phyloP scores from a whole-genome alignment of 1,139 yeast genomes.

The Trichomonascaceae sp. region DNA sequence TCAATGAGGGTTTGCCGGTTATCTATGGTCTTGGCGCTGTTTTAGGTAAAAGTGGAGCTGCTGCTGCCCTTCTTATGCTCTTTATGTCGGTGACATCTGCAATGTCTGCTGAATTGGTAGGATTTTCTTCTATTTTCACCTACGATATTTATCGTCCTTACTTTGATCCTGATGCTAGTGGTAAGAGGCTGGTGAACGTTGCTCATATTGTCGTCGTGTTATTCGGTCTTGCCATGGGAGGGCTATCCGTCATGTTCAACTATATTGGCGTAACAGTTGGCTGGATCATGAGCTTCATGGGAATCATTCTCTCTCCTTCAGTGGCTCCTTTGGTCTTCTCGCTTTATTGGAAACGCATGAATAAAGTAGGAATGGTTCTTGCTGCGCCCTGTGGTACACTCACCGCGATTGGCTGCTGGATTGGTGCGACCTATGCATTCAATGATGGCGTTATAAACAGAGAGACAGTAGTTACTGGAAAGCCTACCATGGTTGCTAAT shows the following conservation, averaged over 20 bases:
- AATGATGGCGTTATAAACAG: slow-evolving; percentile 31
- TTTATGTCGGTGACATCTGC: slow-evolving; percentile 67
- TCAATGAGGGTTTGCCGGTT: slow-evolving; percentile 68
- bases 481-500: slow-evolving; percentile 80
- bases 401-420: slow-evolving; percentile 43
- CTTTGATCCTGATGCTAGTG: slow-evolving; percentile 66
- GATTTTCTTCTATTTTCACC: slow-evolving; percentile 75
- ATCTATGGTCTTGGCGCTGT: slow-evolving; percentile 82
- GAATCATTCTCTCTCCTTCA: slow-evolving; percentile 66
- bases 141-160: slow-evolving; percentile 77
- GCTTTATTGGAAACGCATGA: slow-evolving; percentile 60
- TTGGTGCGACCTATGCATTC: slow-evolving; percentile 35
- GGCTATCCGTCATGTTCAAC: slow-evolving; percentile 68
- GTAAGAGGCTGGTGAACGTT: slow-evolving; percentile 57
- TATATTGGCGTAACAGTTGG: slow-evolving; percentile 82
- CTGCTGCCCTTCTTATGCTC: slow-evolving; percentile 62
- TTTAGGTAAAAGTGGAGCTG: slow-evolving; percentile 81
- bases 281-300: slow-evolving; percentile 78
- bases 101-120: slow-evolving; percentile 67
- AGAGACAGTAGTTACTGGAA: slow-evolving; percentile 61
- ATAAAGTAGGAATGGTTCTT: slow-evolving; percentile 38
- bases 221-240: slow-evolving; percentile 69
- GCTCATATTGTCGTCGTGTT: slow-evolving; percentile 59
- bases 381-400: slow-evolving; percentile 43
- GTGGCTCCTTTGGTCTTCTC: slow-evolving; percentile 70